These are phyloP conservation scores for Diaporthe citrichinensis DNA, from an alignment of 2,329 filamentous ascomycete species.

Conservation along the genomic window DNA sequence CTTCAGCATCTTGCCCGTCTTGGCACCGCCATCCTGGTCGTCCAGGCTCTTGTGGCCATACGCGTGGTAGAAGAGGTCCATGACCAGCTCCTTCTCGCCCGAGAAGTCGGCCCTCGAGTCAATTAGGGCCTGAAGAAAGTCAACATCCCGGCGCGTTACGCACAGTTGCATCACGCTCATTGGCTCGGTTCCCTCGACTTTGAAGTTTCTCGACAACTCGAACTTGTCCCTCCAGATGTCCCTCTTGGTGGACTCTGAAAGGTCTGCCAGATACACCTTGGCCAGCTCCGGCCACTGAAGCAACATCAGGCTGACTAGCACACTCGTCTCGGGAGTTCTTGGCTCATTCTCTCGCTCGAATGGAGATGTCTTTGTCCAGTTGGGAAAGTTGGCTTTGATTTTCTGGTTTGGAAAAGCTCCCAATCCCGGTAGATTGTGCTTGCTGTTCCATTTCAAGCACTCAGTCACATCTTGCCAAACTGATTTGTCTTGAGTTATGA, in stretches of 20 bases:
- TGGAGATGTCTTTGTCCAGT: conserved; percentile 1
- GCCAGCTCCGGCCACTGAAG: conserved; percentile 33
- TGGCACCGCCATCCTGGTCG: not conserved
- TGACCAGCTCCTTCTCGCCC: not conserved
- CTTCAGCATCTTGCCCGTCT: conserved; percentile 10
- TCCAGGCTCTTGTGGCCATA: conserved; percentile 2
- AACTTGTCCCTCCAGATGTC: conserved; percentile 19
- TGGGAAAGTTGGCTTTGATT: not conserved
- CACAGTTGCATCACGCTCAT: not conserved
- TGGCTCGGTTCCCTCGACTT: not conserved
- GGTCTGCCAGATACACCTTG: not conserved
- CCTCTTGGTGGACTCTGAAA: not conserved
- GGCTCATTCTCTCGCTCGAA: not conserved
- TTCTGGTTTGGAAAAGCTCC: not conserved
- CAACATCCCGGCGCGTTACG: not conserved
- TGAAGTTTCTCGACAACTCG: not conserved
- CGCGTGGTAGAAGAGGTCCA: conserved; percentile 6
- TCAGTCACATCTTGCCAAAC: not conserved
- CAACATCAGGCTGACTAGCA: conserved; percentile 11
- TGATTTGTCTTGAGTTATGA: not conserved
- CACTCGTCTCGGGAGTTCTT: not conserved
- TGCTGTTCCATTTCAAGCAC: not conserved
- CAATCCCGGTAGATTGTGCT: not conserved
- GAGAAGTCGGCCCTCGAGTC: conserved; percentile 2
- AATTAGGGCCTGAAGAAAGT: conserved; percentile 1